Base-by-base conservation (phyloP, 2,329 filamentous ascomycete species). In the Zopfia rhizophila region DNA sequence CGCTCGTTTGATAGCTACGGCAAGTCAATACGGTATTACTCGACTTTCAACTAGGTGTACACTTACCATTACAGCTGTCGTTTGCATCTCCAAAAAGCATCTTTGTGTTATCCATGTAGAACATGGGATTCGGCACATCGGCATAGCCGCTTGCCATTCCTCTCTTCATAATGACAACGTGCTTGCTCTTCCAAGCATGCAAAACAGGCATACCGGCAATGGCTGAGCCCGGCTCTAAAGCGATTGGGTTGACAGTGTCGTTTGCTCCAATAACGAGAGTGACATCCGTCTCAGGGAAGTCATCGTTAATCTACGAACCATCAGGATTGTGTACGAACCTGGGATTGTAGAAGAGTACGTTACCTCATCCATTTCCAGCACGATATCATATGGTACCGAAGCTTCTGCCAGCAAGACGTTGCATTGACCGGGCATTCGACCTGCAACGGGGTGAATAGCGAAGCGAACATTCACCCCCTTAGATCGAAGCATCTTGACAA, bases 281-380 rank as follows among this genome's bases (percentile, higher is more conserved):
- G 7, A 96, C 78, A 61, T 96, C 91, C 0, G 91, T 95, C 19
- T 94, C 88, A 5, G 80, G 72, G 69, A 96, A 96, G 63, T 96
- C 91, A 53, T 95, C 91, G 70, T 96, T 96, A 75, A 96, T 95
- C 76, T n/a, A n/a, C n/a, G n/a, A n/a, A n/a, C n/a, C n/a, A n/a
- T n/a, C n/a, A n/a, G n/a, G n/a, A n/a, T n/a, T n/a, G n/a, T n/a
- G n/a, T n/a, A n/a, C n/a, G n/a, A n/a, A n/a, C n/a, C n/a, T n/a
- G n/a, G n/a, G n/a, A n/a, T n/a, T n/a, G n/a, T n/a, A n/a, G n/a
- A n/a, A n/a, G n/a, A n/a, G n/a, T n/a, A n/a, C n/a, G n/a, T n/a
- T n/a, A n/a, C n/a, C n/a, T 96, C 91, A 60, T 96, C 91, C 91
- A 96, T 96, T 74, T 96, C 91, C 32, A 95, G 80, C 19, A 96